Percentiles rank a stretch among this genome's conserved stretches.
These are phyloP conservation scores for Allium fistulosum DNA, from an alignment of 106 monocot species.

Conservation along the genomic window DNA sequence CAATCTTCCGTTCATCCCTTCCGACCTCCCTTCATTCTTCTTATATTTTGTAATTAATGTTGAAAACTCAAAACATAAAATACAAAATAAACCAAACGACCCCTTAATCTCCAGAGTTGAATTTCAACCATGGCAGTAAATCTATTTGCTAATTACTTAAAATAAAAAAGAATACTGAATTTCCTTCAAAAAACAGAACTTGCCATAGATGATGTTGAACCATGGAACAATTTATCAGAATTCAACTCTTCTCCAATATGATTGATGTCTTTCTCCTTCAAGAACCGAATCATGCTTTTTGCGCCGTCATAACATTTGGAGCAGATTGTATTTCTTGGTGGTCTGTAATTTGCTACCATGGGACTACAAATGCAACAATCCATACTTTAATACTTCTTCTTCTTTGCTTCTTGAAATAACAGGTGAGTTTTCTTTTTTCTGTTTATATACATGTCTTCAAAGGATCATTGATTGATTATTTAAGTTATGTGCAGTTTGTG, in stretches of 20 bases:
- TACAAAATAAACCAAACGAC: background rate
- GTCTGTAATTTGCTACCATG: conserved; percentile 40
- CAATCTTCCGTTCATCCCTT: too few relatives aligned
- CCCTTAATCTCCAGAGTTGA: too few relatives aligned
- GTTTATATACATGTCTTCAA: background rate
- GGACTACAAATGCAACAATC: conserved; percentile 93
- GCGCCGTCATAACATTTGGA: conserved; percentile 71
- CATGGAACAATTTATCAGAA: background rate
- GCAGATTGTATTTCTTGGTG: conserved; percentile 79
- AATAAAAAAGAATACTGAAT: background rate
- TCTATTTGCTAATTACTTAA: too few relatives aligned
- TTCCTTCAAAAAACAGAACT: background rate
- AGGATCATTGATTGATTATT: background rate
- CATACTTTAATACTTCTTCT: conserved; percentile 14
- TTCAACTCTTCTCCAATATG: background rate
- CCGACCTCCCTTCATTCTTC: too few relatives aligned
- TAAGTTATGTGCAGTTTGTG: background rate
- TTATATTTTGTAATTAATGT: too few relatives aligned
- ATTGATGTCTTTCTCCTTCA: conserved; percentile 22
- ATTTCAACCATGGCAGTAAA: too few relatives aligned
- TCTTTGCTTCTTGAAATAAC: background rate
- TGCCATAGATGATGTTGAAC: conserved; percentile 30
- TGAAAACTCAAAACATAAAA: background rate
- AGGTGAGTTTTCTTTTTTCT: background rate
- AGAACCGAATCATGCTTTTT: conserved; percentile 38